phyloP scores from a whole-genome alignment of 805 yeast genomes.

The Kazachstania bromeliacearum region DNA sequence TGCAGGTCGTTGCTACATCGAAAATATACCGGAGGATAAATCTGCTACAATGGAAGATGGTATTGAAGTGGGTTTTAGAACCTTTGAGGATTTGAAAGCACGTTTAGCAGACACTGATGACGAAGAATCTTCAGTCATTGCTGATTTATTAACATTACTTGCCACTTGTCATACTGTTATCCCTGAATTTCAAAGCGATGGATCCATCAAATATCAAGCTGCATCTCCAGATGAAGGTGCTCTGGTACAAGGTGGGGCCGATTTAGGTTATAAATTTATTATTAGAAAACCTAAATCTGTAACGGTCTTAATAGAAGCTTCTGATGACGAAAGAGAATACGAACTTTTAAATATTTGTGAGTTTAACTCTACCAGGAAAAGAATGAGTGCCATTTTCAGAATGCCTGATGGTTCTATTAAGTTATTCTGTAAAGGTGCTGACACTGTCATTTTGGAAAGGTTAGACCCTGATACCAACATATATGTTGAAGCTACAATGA shows the following conservation, averaged over 20 bases:
- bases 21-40: slow-evolving; percentile 84
- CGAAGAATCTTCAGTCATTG: slow-evolving; percentile 42
- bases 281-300: slow-evolving; percentile 81
- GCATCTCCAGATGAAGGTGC: slow-evolving; percentile 99
- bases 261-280: slow-evolving; percentile 72
- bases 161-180: slow-evolving; percentile 97
- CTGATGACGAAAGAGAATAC: slow-evolving; percentile 47
- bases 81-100: slow-evolving; percentile 51
- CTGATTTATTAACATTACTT: slow-evolving; percentile 71
- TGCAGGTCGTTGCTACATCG: slow-evolving; percentile 84
- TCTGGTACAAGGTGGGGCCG: slow-evolving; percentile 90
- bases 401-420: slow-evolving; percentile 90
- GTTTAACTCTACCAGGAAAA: slow-evolving; percentile 91
- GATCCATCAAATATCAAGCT: slow-evolving; percentile 84
- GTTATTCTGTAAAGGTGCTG: slow-evolving; percentile 94
- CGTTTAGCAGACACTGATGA: slow-evolving; percentile 37
- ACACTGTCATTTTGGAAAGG: slow-evolving; percentile 87
- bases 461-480: slow-evolving; percentile 57
- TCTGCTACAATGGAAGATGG: slow-evolving; percentile 68
- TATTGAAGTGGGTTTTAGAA: slow-evolving; percentile 67
- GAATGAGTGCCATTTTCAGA: slow-evolving; percentile 93
- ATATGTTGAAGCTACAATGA: slow-evolving; percentile 71
- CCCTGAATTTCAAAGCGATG: slow-evolving; percentile 66
- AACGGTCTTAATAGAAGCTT: slow-evolving; percentile 44
- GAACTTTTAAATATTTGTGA: slow-evolving; percentile 88